Base-by-base conservation (phyloP, 1,284 basidiomycete species). In the Ceratobasidium sp. region DNA sequence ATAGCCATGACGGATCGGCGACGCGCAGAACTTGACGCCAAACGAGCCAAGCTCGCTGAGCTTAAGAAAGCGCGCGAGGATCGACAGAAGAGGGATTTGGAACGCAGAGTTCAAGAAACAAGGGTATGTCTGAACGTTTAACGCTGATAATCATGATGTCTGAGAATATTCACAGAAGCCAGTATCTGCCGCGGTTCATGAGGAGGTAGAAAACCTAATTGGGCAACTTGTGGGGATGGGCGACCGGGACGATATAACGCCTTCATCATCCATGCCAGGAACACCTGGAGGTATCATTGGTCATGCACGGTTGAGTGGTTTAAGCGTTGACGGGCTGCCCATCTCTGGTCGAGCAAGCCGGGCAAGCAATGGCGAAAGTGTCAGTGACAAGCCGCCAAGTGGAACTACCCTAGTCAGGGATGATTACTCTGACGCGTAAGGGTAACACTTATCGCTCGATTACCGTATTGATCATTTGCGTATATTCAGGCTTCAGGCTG, bases 1-100 rank as follows among this genome's bases (percentile, higher is more conserved):
- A 3, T n/a, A 69, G 36, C 2, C 36, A 79, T 80, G 78, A 79
- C 79, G 23, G 84, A 84, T 71, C 79, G 81, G 72, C 85, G 90
- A 46, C 82, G 89, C 77, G 87, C 90, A 77, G 96, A 98, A 82
- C 93, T 98, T 75, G 94, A 96, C 81, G 93, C 91, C 48, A 99
- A 98, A 82, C 85, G 91, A 73, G 88, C 89, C 6, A 96, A 95
- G 80, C 89, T 98, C 50, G 93, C 89, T 58, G 93, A 96, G 75
- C 85, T 96, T 34, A 86, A 91, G 73, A 87, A 89, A 78, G 90
- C 88, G 46, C 82, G 93, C 48, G 87, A 87, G 58, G 88, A 91
- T 74, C 62, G 75, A 57, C 61, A 74, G 71, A 88, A 89, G 53
- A 83, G 81, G 36, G 87, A 90, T 71, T 82, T 86, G 76, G 83